A percentile compares a stretch with the other conserved stretches of the same genome.
These are phyloP conservation scores for Capsicum rhomboideum DNA, from an alignment of 257 asterid species.

Conservation along the genomic window DNA sequence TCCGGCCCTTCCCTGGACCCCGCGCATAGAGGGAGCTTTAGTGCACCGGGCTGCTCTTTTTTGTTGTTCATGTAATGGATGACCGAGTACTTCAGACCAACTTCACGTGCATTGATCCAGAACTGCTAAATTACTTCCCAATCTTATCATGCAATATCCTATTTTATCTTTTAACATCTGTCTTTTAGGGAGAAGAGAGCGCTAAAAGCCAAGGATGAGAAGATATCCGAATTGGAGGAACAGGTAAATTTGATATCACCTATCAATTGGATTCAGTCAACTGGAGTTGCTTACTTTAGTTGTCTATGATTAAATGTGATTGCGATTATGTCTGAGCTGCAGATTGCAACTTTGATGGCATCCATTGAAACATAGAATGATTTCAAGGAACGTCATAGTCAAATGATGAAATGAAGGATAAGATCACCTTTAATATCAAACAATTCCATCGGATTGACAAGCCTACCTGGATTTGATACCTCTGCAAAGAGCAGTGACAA, in stretches of 20 bases:
- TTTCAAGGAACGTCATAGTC: conserved; percentile 21
- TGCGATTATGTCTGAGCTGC: conserved; percentile 15
- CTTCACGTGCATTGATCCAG: neutral
- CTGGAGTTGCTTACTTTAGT: neutral
- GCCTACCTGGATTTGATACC: conserved; percentile 12
- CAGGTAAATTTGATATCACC: conserved; percentile 34
- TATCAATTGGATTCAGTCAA: neutral
- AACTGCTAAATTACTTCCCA: neutral
- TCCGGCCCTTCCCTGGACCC: too few species aligned
- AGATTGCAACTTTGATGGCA: conserved; percentile 51
- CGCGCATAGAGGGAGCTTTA: too few species aligned
- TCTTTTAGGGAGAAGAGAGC: conserved; percentile 48
- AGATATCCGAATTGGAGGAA: conserved; percentile 71
- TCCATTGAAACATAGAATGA: conserved; percentile 34
- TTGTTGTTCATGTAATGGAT: neutral
- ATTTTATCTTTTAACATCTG: neutral
- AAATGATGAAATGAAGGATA: conserved; percentile 13
- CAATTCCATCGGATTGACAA: neutral
- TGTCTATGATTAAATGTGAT: neutral
- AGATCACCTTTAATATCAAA: neutral
- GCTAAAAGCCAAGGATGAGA: conserved; percentile 37
- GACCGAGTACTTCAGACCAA: neutral
- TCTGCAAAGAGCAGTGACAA: conserved; percentile 15
- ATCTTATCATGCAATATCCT: neutral
- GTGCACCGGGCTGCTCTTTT: too few species aligned